These are phyloP conservation scores for Herpetospermum pedunculosum DNA, from an alignment of 306 rosid genomes.

Conservation along the genomic window DNA sequence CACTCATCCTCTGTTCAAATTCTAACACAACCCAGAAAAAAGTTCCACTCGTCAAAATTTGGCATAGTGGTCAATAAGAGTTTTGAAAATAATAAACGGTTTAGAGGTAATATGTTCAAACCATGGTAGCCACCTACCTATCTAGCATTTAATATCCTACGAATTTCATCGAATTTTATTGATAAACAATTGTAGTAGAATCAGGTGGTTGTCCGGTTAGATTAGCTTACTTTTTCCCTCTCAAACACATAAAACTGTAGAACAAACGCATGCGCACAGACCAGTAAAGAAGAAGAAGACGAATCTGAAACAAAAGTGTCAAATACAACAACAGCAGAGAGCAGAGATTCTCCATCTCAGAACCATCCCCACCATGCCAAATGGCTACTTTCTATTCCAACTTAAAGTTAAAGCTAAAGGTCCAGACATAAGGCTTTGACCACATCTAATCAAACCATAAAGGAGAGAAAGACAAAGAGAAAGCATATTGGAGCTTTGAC, in stretches of 20 bases:
- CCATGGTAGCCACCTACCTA: too few relatives aligned
- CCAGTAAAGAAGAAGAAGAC: neutral
- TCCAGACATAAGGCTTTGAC: neutral
- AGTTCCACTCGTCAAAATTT: neutral
- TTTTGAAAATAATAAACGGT: too few relatives aligned
- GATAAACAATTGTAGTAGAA: too few relatives aligned
- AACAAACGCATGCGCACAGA: neutral
- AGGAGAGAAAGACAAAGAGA: neutral
- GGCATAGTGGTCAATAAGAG: too few relatives aligned
- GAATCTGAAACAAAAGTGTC: neutral
- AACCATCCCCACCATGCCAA: neutral
- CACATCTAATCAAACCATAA: neutral
- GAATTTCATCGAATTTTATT: too few relatives aligned
- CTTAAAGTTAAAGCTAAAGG: slow-evolving; percentile 1
- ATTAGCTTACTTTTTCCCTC: neutral
- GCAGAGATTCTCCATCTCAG: neutral
- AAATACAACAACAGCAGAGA: neutral
- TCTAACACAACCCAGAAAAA: neutral
- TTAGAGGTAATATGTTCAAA: too few relatives aligned
- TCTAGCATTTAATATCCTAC: too few relatives aligned
- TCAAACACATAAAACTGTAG: neutral
- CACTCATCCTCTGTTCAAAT: neutral
- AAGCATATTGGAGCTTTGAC: neutral
- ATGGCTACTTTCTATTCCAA: neutral
- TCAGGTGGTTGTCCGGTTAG: too few relatives aligned